Conservation (phyloP, 1,284 basidiomycete species). For the Neonothopanus nambi region DNA sequence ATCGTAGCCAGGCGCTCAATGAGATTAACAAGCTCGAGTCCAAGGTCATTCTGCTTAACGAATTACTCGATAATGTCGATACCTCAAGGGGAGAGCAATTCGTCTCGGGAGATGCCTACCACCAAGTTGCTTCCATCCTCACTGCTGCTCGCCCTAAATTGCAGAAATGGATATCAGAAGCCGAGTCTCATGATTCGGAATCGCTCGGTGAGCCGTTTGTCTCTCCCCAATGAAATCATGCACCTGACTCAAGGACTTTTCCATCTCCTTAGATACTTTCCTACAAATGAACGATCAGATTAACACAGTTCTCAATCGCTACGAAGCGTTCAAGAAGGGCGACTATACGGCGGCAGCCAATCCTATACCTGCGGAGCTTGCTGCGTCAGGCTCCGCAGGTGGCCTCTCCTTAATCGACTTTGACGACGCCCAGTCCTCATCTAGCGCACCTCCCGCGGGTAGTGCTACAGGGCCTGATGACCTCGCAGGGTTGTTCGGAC, state of each 20-base stretch:
- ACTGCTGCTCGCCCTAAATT: conserved; percentile 88
- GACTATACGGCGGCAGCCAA: conserved; percentile 73
- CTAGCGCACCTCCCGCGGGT: conserved; percentile 23
- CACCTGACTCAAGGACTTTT: not conserved
- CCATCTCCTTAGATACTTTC: conserved; percentile 70
- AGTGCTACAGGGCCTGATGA: conserved; percentile 34
- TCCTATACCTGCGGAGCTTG: conserved; percentile 62
- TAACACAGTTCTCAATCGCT: conserved; percentile 88
- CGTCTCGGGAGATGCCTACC: conserved; percentile 91
- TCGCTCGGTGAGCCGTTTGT: conserved; percentile 70
- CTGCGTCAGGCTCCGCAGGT: conserved; percentile 27
- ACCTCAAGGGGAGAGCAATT: conserved; percentile 67
- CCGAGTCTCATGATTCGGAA: conserved; percentile 78
- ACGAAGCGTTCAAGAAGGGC: conserved; percentile 90
- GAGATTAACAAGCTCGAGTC: conserved; percentile 95
- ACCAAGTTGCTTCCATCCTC: conserved; percentile 91
- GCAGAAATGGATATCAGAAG: conserved; percentile 98
- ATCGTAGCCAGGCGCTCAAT: conserved; percentile 83
- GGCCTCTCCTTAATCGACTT: conserved; percentile 71
- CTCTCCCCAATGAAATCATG: too few species aligned
- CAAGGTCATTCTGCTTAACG: conserved; percentile 92
- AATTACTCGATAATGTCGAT: conserved; percentile 95
- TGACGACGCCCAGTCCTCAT: conserved; percentile 47
- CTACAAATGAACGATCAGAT: conserved; percentile 97
- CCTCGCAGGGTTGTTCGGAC: conserved; percentile 56